Evolutionary conservation across 2,329 filamentous ascomycete species (phyloP), one percentile per base, ranked within the genome.

Genomic region (Zarea fungicola): DNA sequence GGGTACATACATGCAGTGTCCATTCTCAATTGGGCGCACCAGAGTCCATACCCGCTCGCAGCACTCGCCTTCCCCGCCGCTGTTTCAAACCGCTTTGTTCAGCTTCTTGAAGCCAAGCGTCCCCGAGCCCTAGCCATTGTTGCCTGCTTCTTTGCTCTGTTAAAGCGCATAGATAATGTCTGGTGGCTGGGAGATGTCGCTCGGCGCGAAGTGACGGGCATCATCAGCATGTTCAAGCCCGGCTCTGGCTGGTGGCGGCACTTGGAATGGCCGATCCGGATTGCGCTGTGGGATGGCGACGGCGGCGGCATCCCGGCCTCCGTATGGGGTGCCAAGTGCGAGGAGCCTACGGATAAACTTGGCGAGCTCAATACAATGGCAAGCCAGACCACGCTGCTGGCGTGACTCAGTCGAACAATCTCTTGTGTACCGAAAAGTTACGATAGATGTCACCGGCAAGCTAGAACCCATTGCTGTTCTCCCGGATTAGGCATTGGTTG

Each of bases 111-210:
- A 52, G 69, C 73, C 47, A 75, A 77, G 50, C 73, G 78, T 11
- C 82, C 82, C 1, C 77, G 82, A 11, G 80, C 82, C 2, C 69
- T 86, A 22, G 75, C 77, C 26, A 80, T 85, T 31, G 72, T 85
- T 2, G 82, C 81, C 7, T 82, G 79, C 61, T 86, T 84, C 62
- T 85, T 85, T 57, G 82, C 80, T 23, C 67, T 85, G 31, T 68
- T 87, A 40, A 83, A 83, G 58, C 74, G 75, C 28, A 70, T 85
- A 53, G 77, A 84, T 52, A 64, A 71, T 14, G 69, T 82, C 14
- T 89, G 85, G 85, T 89, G 85, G 84, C 68, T 87, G 25, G 74
- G 81, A 18, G 82, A 84, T 32, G 83, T 85, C 58, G 77, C 83
- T 7, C 75, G 77, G 14, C 76, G 80, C 49, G 80, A 88, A 56